A percentile compares a stretch with the other conserved stretches of the same genome.
These are phyloP conservation scores for Alternaria hordeiaustralica DNA, from an alignment of 2,329 filamentous ascomycete species.

Conservation along the genomic window DNA sequence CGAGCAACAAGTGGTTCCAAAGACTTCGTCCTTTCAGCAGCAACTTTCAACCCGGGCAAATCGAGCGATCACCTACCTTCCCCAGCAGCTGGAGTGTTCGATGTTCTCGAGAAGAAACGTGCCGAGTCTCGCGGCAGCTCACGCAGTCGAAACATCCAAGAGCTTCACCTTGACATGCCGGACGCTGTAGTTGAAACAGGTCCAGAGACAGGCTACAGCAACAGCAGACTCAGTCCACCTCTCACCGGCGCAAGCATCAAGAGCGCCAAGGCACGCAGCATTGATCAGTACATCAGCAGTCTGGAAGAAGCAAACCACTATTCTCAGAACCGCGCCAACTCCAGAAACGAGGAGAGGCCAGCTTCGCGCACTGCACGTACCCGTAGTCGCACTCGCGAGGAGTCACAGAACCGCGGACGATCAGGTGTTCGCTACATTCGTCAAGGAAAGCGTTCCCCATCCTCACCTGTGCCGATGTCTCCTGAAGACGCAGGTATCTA, in stretches of 20 bases:
- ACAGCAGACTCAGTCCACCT: conserved; percentile 59
- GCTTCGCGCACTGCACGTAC: conserved; percentile 55
- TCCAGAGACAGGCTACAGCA: conserved; percentile 54
- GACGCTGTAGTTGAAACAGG: conserved; percentile 49
- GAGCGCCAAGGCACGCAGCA: conserved; percentile 67
- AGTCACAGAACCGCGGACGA: conserved; percentile 74
- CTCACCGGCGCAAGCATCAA: conserved; percentile 58
- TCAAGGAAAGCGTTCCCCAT: conserved; percentile 83
- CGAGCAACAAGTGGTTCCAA: conserved; percentile 63
- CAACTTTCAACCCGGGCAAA: conserved; percentile 43
- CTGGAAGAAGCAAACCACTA: conserved; percentile 77
- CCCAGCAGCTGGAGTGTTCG: conserved; percentile 69
- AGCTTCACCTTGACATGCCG: conserved; percentile 61
- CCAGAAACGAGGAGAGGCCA: conserved; percentile 53
- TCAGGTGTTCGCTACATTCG: conserved; percentile 71
- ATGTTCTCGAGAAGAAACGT: conserved; percentile 67
- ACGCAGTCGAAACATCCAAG: conserved; percentile 78
- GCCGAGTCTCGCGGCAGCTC: conserved; percentile 72
- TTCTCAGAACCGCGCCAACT: conserved; percentile 46
- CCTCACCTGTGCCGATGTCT: conserved; percentile 92
- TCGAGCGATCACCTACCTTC: conserved; percentile 63
- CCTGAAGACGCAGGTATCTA: conserved; percentile 71
- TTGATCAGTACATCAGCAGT: conserved; percentile 86
- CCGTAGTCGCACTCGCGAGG: conserved; percentile 60
- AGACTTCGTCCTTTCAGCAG: conserved; percentile 52